phyloP scores from a whole-genome alignment of 2,329 filamentous ascomycete species.

The Ambrosiella beaveri region DNA sequence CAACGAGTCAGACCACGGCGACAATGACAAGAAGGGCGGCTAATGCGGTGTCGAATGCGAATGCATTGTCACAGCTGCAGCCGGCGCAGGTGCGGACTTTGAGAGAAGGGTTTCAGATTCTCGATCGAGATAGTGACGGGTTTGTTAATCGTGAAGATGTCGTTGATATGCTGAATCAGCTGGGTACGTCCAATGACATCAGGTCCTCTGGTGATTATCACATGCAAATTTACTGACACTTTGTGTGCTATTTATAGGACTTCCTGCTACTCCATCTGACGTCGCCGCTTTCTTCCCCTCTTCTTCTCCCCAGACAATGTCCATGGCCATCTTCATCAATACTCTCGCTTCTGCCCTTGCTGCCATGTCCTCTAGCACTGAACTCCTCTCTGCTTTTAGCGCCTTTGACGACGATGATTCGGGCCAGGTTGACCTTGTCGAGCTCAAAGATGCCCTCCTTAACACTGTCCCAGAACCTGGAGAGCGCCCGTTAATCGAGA shows the following conservation, averaged over 20 bases:
- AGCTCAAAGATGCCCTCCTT: slow-evolving; percentile 67
- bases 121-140: slow-evolving; percentile 80
- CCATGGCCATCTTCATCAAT: slow-evolving; percentile 72
- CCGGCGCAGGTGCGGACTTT: slow-evolving; percentile 71
- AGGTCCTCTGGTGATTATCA: background rate
- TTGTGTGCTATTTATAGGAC: slow-evolving; percentile 30
- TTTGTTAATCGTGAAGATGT: slow-evolving; percentile 69
- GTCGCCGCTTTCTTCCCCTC: slow-evolving; percentile 72
- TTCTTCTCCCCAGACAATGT: slow-evolving; percentile 52
- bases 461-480: slow-evolving; percentile 66
- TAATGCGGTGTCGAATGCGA: slow-evolving; percentile 22
- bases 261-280: slow-evolving; percentile 53
- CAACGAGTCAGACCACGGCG: slow-evolving; percentile 3
- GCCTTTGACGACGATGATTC: slow-evolving; percentile 94
- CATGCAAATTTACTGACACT: background rate
- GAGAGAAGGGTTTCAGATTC: slow-evolving; percentile 81
- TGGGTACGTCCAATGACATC: slow-evolving; percentile 36
- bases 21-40: slow-evolving; percentile 11
- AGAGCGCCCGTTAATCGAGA: slow-evolving; percentile 43
- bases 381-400: slow-evolving; percentile 77
- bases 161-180: slow-evolving; percentile 68
- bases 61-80: slow-evolving; percentile 54
- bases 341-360: slow-evolving; percentile 58
- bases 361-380: slow-evolving; percentile 56
- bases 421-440: slow-evolving; percentile 71